These are phyloP conservation scores for Xylaria sp. DNA, from an alignment of 2,329 filamentous ascomycete species.

Conservation along the genomic window DNA sequence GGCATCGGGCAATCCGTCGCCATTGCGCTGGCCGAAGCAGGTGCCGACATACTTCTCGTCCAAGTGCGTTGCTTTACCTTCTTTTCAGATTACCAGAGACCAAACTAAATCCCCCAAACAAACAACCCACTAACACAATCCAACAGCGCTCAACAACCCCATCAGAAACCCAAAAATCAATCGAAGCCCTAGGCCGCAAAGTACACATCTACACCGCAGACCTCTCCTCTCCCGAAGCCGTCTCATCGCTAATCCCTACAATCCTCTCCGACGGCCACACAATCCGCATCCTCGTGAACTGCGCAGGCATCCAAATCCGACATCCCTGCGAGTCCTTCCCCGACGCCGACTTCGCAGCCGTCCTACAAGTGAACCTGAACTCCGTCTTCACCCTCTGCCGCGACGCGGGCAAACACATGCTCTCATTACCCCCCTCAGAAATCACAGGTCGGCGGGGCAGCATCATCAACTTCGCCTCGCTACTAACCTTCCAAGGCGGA, in stretches of 20 bases:
- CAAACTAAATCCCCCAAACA: too few species aligned
- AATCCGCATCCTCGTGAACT: slow-evolving; percentile 85
- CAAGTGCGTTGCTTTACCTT: too few species aligned
- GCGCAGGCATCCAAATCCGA: slow-evolving; percentile 85
- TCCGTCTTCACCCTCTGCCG: slow-evolving; percentile 82
- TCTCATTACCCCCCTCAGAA: slow-evolving; percentile 62
- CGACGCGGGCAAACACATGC: slow-evolving; percentile 83
- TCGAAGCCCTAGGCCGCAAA: slow-evolving; percentile 74
- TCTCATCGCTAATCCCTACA: slow-evolving; percentile 68
- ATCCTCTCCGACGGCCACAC: slow-evolving; percentile 71
- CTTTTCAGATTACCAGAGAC: too few species aligned
- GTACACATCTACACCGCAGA: slow-evolving; percentile 76
- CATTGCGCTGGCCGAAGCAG: slow-evolving; percentile 67
- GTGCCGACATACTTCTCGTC: slow-evolving; percentile 66
- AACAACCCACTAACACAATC: slow-evolving; percentile 17
- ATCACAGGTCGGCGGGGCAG: slow-evolving; percentile 69
- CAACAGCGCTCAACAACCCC: slow-evolving; percentile 56
- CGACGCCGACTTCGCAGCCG: slow-evolving; percentile 79
- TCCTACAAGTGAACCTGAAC: slow-evolving; percentile 88
- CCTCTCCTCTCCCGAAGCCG: slow-evolving; percentile 69
- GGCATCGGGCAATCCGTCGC: slow-evolving; percentile 69
- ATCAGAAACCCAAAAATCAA: slow-evolving; percentile 66
- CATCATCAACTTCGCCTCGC: slow-evolving; percentile 86
- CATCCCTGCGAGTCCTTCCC: slow-evolving; percentile 82
- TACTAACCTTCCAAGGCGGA: slow-evolving; percentile 87